A percentile compares a stretch with the other conserved stretches of the same genome.
phyloP scores from a whole-genome alignment of 2,329 filamentous ascomycete genomes.

The Lasiodiplodia citricola region DNA sequence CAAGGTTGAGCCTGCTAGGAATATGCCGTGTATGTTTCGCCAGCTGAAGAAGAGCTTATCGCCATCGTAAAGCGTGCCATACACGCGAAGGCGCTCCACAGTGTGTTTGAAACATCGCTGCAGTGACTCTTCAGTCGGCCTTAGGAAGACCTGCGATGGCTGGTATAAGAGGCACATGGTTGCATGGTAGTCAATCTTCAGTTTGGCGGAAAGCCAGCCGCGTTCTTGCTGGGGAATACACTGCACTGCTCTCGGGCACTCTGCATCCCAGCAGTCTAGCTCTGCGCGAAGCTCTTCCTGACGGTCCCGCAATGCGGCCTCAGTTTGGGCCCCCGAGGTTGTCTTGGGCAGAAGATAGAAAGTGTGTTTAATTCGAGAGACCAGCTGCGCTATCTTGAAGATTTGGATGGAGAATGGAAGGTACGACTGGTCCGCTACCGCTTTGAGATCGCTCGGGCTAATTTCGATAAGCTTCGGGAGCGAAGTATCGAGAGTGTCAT shows the following conservation, averaged over 20 bases:
- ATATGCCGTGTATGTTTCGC: constrained; percentile 48
- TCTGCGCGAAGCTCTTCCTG: constrained; percentile 32
- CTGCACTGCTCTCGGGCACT: constrained; percentile 20
- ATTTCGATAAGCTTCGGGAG: constrained; percentile 28
- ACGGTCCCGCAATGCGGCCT: constrained; percentile 28
- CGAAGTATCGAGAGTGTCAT: constrained; percentile 46
- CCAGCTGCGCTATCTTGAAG: constrained; percentile 36
- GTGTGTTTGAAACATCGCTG: constrained; percentile 40
- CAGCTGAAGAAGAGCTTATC: constrained; percentile 42
- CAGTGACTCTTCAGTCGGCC: constrained; percentile 38
- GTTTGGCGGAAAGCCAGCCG: constrained; percentile 34
- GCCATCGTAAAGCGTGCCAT: constrained; percentile 39
- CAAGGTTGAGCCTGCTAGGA: constrained; percentile 45
- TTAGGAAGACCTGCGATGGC: constrained; percentile 43
- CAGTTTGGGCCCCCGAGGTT: constrained; percentile 32
- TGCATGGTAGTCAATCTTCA: constrained; percentile 42
- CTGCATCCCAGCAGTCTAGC: constrained; percentile 34
- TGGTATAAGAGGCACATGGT: constrained; percentile 44
- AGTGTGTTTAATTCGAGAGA: constrained; percentile 38
- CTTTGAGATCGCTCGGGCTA: constrained; percentile 25
- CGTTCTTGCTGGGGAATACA: constrained; percentile 24
- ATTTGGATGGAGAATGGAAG: constrained; percentile 34
- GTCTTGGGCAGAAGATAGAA: constrained; percentile 36
- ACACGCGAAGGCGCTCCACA: constrained; percentile 36
- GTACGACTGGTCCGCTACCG: constrained; percentile 24